phyloP scores from a whole-genome alignment of 345 rosid species.

The Aegle marmelos region DNA sequence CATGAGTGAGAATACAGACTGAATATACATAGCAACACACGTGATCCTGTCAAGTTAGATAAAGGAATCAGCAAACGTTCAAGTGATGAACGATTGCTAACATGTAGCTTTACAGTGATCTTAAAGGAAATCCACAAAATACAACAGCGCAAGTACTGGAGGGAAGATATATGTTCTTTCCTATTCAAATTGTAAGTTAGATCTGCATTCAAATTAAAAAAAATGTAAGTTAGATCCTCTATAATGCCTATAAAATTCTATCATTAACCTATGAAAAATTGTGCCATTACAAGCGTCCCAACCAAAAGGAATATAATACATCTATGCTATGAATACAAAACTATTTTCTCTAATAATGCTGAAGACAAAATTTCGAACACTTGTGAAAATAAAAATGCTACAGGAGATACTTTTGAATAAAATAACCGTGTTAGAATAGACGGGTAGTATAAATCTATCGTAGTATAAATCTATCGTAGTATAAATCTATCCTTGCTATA shows the following conservation, averaged over 20 bases:
- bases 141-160: neutral
- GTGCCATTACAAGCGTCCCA: conserved; percentile 23
- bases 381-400: conserved; percentile 2
- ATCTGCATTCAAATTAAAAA: too few species aligned
- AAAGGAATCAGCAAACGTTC: too few species aligned
- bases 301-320: conserved; percentile 4
- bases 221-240: neutral
- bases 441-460: neutral
- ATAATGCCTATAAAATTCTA: neutral
- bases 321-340: conserved; percentile 10
- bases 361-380: neutral
- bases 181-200: neutral
- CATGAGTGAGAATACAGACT: too few species aligned
- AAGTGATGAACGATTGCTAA: neutral
- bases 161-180: neutral
- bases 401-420: conserved; percentile 4
- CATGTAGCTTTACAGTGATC: neutral
- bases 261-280: conserved; percentile 14
- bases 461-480: too few species aligned
- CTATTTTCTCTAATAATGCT: conserved; percentile 12
- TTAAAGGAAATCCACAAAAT: neutral
- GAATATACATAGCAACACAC: too few species aligned
- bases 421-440: neutral
- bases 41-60: too few species aligned
- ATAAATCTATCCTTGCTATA: conserved; percentile 19